These are phyloP conservation scores for Halophytophthora batemanensis DNA, from an alignment of 352 stramenopile genomes.

Conservation along the genomic window DNA sequence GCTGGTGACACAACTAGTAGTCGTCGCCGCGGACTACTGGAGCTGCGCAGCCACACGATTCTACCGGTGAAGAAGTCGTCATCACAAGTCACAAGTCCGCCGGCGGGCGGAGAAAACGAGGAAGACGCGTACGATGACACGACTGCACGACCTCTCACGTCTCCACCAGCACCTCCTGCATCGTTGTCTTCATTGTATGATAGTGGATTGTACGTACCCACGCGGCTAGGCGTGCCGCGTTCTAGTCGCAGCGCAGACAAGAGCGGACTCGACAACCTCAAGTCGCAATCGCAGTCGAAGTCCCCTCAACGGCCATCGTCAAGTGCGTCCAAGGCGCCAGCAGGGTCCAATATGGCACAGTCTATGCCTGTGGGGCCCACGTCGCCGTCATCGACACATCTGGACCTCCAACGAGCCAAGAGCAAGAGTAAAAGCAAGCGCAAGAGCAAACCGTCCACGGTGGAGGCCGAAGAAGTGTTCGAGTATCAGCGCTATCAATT, in stretches of 20 bases:
- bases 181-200: slow-evolving; percentile 24
- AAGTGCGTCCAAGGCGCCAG: too few species aligned
- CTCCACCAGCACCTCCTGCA: neutral
- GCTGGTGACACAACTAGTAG: neutral
- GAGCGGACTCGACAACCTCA: neutral
- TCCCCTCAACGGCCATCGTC: neutral
- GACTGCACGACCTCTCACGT: neutral
- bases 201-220: slow-evolving; percentile 18
- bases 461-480: slow-evolving; percentile 55
- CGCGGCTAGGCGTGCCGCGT: slow-evolving; percentile 5
- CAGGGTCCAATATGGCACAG: neutral
- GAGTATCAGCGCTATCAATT: slow-evolving; percentile 73
- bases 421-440: neutral
- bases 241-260: slow-evolving; percentile 1
- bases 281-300: neutral
- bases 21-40: slow-evolving; percentile 8
- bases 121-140: neutral
- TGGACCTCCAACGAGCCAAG: neutral
- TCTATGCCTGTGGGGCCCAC: slow-evolving; percentile 1
- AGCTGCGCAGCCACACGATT: slow-evolving; percentile 9
- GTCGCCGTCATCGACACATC: neutral
- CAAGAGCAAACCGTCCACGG: slow-evolving; percentile 3
- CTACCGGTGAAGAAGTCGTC: neutral
- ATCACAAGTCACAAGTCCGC: neutral
- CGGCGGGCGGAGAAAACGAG: slow-evolving; percentile 2